Evolutionary conservation across 805 yeast genomes (phyloP), one percentile per base, ranked within the genome.

Genomic region (Kazachstania kunashirensis): DNA sequence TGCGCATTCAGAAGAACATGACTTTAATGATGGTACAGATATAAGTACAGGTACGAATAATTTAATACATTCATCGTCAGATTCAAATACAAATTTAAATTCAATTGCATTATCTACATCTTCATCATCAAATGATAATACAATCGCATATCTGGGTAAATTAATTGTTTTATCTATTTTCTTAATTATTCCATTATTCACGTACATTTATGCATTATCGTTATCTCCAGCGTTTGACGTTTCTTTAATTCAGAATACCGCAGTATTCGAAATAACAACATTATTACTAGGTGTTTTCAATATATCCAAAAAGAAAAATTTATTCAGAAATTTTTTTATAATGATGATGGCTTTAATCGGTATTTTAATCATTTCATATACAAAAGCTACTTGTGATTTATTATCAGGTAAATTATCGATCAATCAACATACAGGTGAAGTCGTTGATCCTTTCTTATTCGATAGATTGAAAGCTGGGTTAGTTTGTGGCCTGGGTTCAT

Each of bases 381-480:
- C 59, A 14, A 55, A 55, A 34, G 60, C 58, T 12, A 52, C 61
- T 6, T 51, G 58, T 29, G 61, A 56, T 38, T 29, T 56, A 34
- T 40, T 55, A 20, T 53, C 58, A 11, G 61, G 61, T 12, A 56
- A 56, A 42, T 28, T 53, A 29, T 46, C 61, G n/a, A 42, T 55
- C 24, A 55, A 58, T 38, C 42, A 47, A 33, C 52, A 49, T 14
- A 59, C 63, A 0, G 61, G 60, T 14, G 62, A 57, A 37, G 48
- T 58, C n/a, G 50, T 47, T 21, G 56, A 57, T 36, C 63, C 63
- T 5, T 59, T 51, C 35, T 44, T 59, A 13, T 59, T 59, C 33
- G 61, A 57, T 38, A 50, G 63, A 40, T 40, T 59, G 25, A 57
- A 56, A 33, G 59, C 60, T 17, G 46, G 55, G 14, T 40, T 59